phyloP scores from a whole-genome alignment of 164 flowering plant genomes.

The Vitis labrusca region DNA sequence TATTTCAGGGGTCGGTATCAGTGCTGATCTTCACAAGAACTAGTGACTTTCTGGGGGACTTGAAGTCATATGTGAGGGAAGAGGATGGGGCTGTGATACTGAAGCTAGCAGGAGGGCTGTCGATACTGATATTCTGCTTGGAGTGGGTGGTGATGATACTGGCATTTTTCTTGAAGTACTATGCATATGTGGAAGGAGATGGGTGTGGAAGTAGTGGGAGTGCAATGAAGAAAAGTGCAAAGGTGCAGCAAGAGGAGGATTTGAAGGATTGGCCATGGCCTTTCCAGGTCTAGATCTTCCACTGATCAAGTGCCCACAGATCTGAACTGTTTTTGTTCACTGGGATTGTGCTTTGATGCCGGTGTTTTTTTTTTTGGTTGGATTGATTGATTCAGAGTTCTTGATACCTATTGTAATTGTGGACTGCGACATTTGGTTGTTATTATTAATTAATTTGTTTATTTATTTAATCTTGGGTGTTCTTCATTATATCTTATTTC shows the following conservation, averaged over 20 bases:
- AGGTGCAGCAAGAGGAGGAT: slow-evolving; percentile 36
- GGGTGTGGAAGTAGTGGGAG: slow-evolving; percentile 3
- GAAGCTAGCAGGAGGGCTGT: slow-evolving; percentile 62
- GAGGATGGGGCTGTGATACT: slow-evolving; percentile 65
- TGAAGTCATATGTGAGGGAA: slow-evolving; percentile 69
- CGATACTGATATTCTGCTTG: slow-evolving; percentile 56
- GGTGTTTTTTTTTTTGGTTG: too few species aligned
- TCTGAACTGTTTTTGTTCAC: too few species aligned
- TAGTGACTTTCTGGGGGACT: slow-evolving; percentile 41
- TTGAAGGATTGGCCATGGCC: slow-evolving; percentile 53
- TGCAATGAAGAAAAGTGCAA: slow-evolving; percentile 43
- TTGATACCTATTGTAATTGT: too few species aligned
- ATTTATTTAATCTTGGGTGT: too few species aligned
- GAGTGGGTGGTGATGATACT: slow-evolving; percentile 66
- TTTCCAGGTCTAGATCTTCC: slow-evolving; percentile 29
- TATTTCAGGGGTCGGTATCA: slow-evolving; percentile 74
- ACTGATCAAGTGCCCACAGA: neutral
- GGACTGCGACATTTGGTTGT: too few species aligned
- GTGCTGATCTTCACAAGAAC: slow-evolving; percentile 65
- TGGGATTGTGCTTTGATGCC: too few species aligned
- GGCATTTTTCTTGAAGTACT: slow-evolving; percentile 61
- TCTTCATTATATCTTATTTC: too few species aligned
- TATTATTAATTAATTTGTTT: too few species aligned
- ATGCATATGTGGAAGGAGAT: slow-evolving; percentile 43
- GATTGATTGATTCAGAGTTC: too few species aligned